These are phyloP conservation scores for Lunularia cruciata DNA, from an alignment of 225 moss, liverwort and hornwort genomes.

Conservation along the genomic window DNA sequence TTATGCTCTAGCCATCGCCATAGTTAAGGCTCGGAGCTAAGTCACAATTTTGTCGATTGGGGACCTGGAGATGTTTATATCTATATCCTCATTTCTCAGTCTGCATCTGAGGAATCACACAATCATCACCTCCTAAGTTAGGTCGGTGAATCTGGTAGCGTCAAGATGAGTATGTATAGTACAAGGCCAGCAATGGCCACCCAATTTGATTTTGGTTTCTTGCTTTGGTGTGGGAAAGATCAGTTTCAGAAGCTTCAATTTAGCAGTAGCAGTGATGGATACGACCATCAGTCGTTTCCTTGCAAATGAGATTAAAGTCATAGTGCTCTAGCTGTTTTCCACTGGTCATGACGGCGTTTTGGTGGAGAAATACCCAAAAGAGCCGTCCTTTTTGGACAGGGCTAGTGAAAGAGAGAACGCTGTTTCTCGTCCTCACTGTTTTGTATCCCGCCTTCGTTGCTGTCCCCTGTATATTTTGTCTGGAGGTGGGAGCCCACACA, in stretches of 20 bases:
- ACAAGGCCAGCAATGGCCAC: background rate
- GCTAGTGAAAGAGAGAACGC: background rate
- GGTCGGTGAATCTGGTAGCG: conserved; percentile 1
- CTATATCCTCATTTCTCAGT: background rate
- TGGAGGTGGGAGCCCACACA: conserved; percentile 7
- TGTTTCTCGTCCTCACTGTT: background rate
- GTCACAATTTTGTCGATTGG: conserved; percentile 31
- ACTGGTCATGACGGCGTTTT: background rate
- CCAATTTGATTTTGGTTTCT: background rate
- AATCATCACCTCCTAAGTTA: background rate
- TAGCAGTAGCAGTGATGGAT: background rate
- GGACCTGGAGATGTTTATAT: background rate
- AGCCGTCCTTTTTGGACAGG: background rate
- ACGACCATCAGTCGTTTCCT: background rate
- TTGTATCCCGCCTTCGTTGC: background rate
- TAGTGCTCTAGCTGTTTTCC: background rate
- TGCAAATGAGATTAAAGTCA: background rate
- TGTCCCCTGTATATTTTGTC: conserved; percentile 19
- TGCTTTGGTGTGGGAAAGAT: conserved; percentile 1
- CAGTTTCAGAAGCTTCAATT: background rate
- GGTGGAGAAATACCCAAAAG: background rate
- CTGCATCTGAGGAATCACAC: background rate
- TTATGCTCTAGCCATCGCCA: conserved; percentile 38
- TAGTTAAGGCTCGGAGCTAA: background rate
- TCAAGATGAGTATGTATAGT: conserved; percentile 14